Conservation (phyloP, 2,329 filamentous ascomycete genomes). For the Trichoderma semiorbis region DNA sequence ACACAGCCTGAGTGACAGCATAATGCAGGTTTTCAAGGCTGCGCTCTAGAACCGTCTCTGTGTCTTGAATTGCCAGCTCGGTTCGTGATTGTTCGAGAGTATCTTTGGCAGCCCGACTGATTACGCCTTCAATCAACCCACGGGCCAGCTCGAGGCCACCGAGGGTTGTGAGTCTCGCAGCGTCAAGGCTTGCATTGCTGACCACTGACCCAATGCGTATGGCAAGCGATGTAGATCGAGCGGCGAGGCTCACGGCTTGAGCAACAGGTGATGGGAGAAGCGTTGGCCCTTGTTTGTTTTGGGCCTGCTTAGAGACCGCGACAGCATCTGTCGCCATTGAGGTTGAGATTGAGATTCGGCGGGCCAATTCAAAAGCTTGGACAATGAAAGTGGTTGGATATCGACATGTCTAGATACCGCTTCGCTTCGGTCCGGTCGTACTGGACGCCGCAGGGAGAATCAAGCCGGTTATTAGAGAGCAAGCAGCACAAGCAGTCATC, state of each 20-base stretch:
- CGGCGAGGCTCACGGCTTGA: conserved; percentile 57
- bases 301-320: neutral
- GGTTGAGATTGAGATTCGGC: neutral
- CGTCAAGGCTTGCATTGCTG: conserved; percentile 49
- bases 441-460: neutral
- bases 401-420: neutral
- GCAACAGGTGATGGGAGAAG: conserved; percentile 57
- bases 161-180: conserved; percentile 53
- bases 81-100: conserved; percentile 43
- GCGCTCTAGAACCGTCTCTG: conserved; percentile 54
- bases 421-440: neutral
- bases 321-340: neutral
- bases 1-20: conserved; percentile 56
- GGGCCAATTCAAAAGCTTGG: neutral
- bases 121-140: conserved; percentile 51
- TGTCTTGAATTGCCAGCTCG: conserved; percentile 48
- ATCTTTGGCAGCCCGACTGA: conserved; percentile 51
- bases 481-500: neutral
- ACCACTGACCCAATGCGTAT: conserved; percentile 52
- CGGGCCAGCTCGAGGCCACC: conserved; percentile 57
- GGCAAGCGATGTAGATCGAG: conserved; percentile 56
- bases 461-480: neutral
- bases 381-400: neutral
- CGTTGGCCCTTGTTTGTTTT: conserved; percentile 33
- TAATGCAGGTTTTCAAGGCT: conserved; percentile 55